A percentile compares a stretch with the other conserved stretches of the same genome.
Conservation (phyloP, 2,329 filamentous ascomycete genomes). For the Colletotrichum viniferum region DNA sequence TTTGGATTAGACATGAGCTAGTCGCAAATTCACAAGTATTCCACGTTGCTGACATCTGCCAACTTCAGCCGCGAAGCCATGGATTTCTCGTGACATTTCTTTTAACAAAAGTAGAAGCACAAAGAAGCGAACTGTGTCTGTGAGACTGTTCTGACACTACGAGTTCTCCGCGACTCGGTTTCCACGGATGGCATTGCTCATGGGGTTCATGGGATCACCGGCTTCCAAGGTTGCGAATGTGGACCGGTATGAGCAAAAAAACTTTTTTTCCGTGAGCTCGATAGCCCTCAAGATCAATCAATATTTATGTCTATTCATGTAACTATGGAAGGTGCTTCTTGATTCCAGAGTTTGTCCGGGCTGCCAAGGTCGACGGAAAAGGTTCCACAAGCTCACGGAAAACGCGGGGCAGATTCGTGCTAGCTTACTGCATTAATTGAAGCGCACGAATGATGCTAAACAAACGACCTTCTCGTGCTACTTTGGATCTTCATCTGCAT, state of each 20-base stretch:
- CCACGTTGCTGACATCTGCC: not conserved
- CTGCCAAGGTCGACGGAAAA: not conserved
- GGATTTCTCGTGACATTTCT: not conserved
- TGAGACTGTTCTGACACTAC: no score
- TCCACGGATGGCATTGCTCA: not conserved
- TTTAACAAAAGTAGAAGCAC: no score
- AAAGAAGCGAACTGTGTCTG: no score
- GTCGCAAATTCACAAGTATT: not conserved
- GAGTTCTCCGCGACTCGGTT: not conserved
- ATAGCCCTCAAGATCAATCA: not conserved
- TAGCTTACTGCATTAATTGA: not conserved
- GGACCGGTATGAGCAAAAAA: not conserved
- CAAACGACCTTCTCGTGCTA: not conserved
- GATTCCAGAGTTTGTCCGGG: not conserved
- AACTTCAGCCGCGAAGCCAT: not conserved
- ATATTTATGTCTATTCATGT: no score
- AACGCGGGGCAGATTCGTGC: not conserved
- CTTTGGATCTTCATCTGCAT: not conserved
- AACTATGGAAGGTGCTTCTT: not conserved
- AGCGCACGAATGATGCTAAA: not conserved
- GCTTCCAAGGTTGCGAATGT: not conserved
- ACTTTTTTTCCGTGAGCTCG: not conserved
- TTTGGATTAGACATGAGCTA: not conserved
- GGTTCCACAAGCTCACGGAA: not conserved
- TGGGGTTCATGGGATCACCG: not conserved